A percentile compares a stretch with the other conserved stretches of the same genome.
These are phyloP conservation scores for Apiospora aurea DNA, from an alignment of 2,329 filamentous ascomycete species.

Conservation along the genomic window DNA sequence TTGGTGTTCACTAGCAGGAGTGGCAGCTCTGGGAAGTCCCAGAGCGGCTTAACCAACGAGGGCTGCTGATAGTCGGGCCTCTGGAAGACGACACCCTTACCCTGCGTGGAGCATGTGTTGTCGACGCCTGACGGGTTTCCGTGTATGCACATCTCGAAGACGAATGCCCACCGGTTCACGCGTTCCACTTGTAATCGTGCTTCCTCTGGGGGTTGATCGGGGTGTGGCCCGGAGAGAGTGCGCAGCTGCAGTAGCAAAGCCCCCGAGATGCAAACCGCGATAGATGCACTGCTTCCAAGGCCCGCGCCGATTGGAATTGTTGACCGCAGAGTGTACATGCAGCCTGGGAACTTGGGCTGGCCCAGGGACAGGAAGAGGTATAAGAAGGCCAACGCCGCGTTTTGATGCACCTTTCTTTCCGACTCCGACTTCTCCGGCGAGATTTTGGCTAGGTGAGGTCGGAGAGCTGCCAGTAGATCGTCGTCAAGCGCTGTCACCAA, in stretches of 20 bases:
- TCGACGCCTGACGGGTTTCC: constrained; percentile 96
- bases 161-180: constrained; percentile 98
- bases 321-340: constrained; percentile 88
- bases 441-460: constrained; percentile 78
- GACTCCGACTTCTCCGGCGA: constrained; percentile 72
- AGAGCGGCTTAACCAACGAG: constrained; percentile 77
- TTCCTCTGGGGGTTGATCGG: constrained; percentile 87
- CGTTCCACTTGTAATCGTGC: constrained; percentile 90
- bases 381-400: constrained; percentile 84
- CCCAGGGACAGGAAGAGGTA: constrained; percentile 93
- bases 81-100: constrained; percentile 93
- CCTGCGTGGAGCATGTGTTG: constrained; percentile 93
- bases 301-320: constrained; percentile 93
- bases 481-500: constrained; percentile 83
- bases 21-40: constrained; percentile 90
- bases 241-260: constrained; percentile 88
- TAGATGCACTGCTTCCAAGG: constrained; percentile 91
- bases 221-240: constrained; percentile 87
- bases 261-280: constrained; percentile 85
- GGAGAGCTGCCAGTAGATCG: constrained; percentile 80
- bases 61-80: constrained; percentile 79
- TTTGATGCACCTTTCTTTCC: constrained; percentile 82
- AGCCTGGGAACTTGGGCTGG: constrained; percentile 78
- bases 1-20: constrained; percentile 89
- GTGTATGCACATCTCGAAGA: constrained; percentile 96